These are phyloP conservation scores for Dillenia turbinata DNA, from an alignment of 164 flowering plant species.

Conservation along the genomic window DNA sequence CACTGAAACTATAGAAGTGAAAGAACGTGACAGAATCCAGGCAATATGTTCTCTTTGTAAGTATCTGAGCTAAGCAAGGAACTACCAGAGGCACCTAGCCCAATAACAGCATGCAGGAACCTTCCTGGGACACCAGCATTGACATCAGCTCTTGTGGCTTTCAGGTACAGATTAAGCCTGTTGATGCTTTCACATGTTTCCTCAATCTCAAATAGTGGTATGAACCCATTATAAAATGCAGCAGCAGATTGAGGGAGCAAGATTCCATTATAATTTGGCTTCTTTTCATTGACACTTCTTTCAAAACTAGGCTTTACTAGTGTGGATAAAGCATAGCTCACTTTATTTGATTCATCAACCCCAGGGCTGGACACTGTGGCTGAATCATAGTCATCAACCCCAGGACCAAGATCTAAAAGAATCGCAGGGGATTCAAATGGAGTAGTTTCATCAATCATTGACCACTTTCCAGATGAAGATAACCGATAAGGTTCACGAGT, in stretches of 20 bases:
- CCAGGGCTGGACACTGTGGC: constrained; percentile 7
- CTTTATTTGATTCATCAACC: constrained; percentile 15
- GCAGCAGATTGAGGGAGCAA: constrained; percentile 63
- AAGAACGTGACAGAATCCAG: too few relatives aligned
- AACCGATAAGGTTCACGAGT: constrained; percentile 19
- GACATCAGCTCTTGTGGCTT: constrained; percentile 39
- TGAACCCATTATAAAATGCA: constrained; percentile 38
- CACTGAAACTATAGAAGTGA: too few relatives aligned
- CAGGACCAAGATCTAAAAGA: constrained; percentile 12
- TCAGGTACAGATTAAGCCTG: constrained; percentile 40
- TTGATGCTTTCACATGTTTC: constrained; percentile 42
- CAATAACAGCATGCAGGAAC: constrained; percentile 63
- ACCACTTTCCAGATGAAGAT: constrained; percentile 17
- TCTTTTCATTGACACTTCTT: constrained; percentile 24
- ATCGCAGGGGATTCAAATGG: constrained; percentile 16
- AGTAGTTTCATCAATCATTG: constrained; percentile 10
- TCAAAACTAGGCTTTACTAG: constrained; percentile 16
- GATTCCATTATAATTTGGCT: constrained; percentile 20
- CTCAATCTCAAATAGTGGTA: constrained; percentile 40
- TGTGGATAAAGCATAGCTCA: neutral
- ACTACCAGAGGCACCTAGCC: constrained; percentile 48
- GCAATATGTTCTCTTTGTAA: too few relatives aligned
- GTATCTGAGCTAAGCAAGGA: neutral
- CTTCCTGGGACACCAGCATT: constrained; percentile 59
- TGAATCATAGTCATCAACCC: constrained; percentile 12